Evolutionary conservation across 257 asterid species (phyloP).

Genomic region (Nicotiana attenuata): DNA sequence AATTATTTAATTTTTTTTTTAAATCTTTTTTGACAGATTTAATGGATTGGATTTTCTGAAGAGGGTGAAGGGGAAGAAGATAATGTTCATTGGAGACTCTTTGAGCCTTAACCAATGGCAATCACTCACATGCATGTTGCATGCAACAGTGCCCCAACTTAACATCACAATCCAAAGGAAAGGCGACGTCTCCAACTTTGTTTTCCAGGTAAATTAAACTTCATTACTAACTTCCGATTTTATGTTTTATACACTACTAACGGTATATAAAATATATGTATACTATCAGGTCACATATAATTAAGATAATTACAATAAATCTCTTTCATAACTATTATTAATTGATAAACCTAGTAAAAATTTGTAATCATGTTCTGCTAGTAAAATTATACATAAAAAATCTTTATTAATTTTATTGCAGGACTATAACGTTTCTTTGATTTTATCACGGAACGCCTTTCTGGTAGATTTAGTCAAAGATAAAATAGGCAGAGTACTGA

Average conservation of each 20-base stretch:
- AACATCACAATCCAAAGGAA: slow-evolving; percentile 32
- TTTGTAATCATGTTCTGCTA: too few species aligned
- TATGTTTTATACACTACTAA: too few species aligned
- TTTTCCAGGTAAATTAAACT: slow-evolving; percentile 35
- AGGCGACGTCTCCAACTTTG: slow-evolving; percentile 46
- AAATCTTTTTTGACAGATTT: slow-evolving; percentile 32
- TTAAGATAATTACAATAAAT: too few species aligned
- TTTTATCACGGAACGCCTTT: slow-evolving; percentile 58
- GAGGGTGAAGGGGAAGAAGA: slow-evolving; percentile 50
- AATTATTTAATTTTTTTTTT: too few species aligned
- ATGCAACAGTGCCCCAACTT: slow-evolving; percentile 41
- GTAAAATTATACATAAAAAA: too few species aligned
- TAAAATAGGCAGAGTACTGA: slow-evolving; percentile 42
- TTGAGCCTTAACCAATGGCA: slow-evolving; percentile 82
- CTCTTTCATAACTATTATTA: too few species aligned
- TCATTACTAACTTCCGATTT: not conserved
- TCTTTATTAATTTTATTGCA: slow-evolving; percentile 16
- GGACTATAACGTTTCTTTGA: slow-evolving; percentile 47
- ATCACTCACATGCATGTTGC: slow-evolving; percentile 73
- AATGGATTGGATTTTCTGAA: slow-evolving; percentile 47
- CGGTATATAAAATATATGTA: too few species aligned
- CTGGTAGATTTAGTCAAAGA: slow-evolving; percentile 55
- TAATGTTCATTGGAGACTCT: slow-evolving; percentile 72
- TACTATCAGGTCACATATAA: too few species aligned
- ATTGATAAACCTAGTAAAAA: too few species aligned